Base-by-base conservation (phyloP, 345 rosid genomes). In the Populus alba region DNA sequence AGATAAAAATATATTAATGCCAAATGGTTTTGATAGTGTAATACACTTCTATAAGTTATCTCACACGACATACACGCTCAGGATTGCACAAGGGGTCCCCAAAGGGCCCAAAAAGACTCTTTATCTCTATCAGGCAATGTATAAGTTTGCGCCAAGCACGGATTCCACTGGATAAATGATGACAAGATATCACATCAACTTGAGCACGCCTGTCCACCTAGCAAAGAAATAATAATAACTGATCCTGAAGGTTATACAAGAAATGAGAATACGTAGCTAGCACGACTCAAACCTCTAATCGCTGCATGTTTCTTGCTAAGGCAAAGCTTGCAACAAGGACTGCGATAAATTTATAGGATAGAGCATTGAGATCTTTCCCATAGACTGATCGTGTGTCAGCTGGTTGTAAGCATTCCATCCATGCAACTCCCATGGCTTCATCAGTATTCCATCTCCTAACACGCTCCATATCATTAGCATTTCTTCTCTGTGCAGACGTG, bases 241-340 rank as follows among this genome's bases (percentile, higher is more conserved):
- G 15, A 59, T 69, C 23, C 68, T n/a, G 59, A 43, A 79, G 62
- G 39, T 80, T 70, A 69, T 33, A 67, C 33, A 57, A 74, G 66
- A 39, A 70, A 75, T 70, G 74, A 74, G 9, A 73, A 72, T 23
- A 43, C 22, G n/a, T 43, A 74, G 76, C 70, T 61, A 74, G 79
- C 68, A 71, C 47, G 75, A 81, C 66, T 67, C 89, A 75, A 81
- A 96, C 99, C 99, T 94, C 99, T 72, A 90, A 90, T 81, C 99
- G 91, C 87, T 94, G 98, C 89, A 97, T 89, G 81, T 94, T 97
- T 84, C 99, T 90, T 74, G 99, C 98, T 75, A 92, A 89, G 80
- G 99, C 99, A 90, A 97, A 97, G 86, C 97, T 97, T 82, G 98
- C 97, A 83, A 97, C 98, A 80, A 97, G 95, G 76, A 92, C 92